A percentile compares a stretch with the other conserved stretches of the same genome.
Evolutionary conservation across 106 monocot species (phyloP).

Genomic region (Phalaenopsis equestris): DNA sequence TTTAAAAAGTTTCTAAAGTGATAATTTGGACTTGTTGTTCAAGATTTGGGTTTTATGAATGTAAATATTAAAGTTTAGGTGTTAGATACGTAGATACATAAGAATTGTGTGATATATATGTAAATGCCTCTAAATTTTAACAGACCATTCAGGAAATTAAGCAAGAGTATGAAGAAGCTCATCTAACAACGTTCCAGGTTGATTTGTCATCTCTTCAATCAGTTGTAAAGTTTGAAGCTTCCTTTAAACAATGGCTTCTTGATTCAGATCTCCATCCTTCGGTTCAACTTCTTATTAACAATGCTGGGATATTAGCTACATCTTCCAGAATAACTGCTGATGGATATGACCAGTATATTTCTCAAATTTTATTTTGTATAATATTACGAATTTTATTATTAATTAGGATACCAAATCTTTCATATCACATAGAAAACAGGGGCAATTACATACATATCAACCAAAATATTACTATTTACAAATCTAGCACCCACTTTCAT

Average conservation of each 20-base stretch:
- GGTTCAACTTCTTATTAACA: constrained; percentile 83
- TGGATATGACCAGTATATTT: constrained; percentile 74
- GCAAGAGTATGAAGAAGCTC: constrained; percentile 30
- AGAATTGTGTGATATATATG: no score
- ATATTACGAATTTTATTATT: no score
- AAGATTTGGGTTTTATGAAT: no score
- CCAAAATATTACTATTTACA: no score
- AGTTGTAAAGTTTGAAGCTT: constrained; percentile 61
- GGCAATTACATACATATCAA: no score
- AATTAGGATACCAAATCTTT: no score
- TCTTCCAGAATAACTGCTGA: constrained; percentile 53
- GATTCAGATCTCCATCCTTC: constrained; percentile 55
- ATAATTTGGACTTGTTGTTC: no score
- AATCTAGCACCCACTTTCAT: no score
- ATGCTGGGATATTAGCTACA: constrained; percentile 84
- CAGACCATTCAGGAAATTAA: constrained; percentile 71
- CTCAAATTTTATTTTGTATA: constrained; percentile 1
- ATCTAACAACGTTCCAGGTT: constrained; percentile 45
- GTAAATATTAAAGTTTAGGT: no score
- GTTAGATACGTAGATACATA: no score
- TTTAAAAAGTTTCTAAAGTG: no score
- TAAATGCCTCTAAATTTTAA: constrained; percentile 1
- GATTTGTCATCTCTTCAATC: constrained; percentile 68
- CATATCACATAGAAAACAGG: no score
- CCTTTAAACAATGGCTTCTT: constrained; percentile 58